Conservation (phyloP, 169 alveolate species). For the Cryptosporidium muris region DNA sequence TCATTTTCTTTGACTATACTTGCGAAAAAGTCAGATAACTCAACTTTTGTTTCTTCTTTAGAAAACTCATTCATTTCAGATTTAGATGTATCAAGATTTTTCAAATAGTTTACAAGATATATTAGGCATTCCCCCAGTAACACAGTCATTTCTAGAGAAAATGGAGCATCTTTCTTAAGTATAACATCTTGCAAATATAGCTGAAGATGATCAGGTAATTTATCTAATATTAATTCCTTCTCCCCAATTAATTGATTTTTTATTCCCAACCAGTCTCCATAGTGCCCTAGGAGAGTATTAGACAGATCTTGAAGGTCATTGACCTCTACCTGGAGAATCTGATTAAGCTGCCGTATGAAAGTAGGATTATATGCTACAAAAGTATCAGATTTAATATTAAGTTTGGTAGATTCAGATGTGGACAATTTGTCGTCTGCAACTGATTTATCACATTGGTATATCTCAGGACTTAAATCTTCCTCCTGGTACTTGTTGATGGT, state of each 20-base stretch:
- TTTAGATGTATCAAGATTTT: slow-evolving; percentile 6
- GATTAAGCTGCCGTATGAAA: not conserved
- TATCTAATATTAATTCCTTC: slow-evolving; percentile 20
- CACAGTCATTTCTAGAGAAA: slow-evolving; percentile 56
- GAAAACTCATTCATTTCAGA: slow-evolving; percentile 6
- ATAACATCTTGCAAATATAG: slow-evolving; percentile 16
- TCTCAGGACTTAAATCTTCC: too few species aligned
- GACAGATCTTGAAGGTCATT: slow-evolving; percentile 16
- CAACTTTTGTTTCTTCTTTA: slow-evolving; percentile 1
- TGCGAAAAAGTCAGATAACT: not conserved
- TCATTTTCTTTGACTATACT: slow-evolving; percentile 9
- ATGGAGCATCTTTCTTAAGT: slow-evolving; percentile 14
- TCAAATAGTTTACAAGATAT: slow-evolving; percentile 21
- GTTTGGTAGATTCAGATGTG: too few species aligned
- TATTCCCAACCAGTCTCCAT: slow-evolving; percentile 51
- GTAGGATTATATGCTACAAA: not conserved
- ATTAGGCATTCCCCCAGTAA: slow-evolving; percentile 42
- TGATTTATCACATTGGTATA: too few species aligned
- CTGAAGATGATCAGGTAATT: slow-evolving; percentile 28
- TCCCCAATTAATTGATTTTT: slow-evolving; percentile 18
- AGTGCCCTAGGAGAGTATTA: slow-evolving; percentile 29
- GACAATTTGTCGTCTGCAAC: too few species aligned
- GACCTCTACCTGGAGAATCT: slow-evolving; percentile 53
- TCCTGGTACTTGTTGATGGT: too few species aligned
- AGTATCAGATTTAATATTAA: too few species aligned